These are phyloP conservation scores for Alternaria infectoria DNA, from an alignment of 2,329 filamentous ascomycete genomes.

Conservation along the genomic window DNA sequence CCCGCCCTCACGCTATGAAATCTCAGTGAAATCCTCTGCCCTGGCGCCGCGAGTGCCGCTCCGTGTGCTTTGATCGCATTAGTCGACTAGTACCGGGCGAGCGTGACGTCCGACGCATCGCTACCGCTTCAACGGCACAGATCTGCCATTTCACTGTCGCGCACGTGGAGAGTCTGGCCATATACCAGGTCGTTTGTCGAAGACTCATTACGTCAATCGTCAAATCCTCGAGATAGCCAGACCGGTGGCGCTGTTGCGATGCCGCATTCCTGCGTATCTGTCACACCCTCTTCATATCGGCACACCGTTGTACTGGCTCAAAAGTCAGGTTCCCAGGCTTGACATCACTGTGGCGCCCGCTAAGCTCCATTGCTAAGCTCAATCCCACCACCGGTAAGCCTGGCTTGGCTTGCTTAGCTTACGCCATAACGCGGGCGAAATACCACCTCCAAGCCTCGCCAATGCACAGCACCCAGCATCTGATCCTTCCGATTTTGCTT, in stretches of 20 bases:
- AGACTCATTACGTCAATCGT: not conserved
- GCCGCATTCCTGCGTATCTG: not conserved
- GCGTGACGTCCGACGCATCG: slow-evolving; percentile 6
- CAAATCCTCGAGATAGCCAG: not conserved
- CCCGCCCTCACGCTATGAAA: slow-evolving; percentile 11
- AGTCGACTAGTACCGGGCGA: not conserved
- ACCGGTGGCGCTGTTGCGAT: not conserved
- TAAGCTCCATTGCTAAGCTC: slow-evolving; percentile 11
- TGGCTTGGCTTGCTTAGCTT: slow-evolving; percentile 16
- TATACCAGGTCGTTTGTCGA: not conserved
- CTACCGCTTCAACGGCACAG: not conserved
- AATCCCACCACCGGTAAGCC: slow-evolving; percentile 2
- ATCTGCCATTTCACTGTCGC: not conserved
- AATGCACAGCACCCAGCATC: not conserved
- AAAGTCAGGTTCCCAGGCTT: not conserved
- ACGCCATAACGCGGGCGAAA: slow-evolving; percentile 4
- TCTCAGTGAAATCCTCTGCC: slow-evolving; percentile 17
- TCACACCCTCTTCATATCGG: not conserved
- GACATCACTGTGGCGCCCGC: slow-evolving; percentile 13
- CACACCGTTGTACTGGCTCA: not conserved
- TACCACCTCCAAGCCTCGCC: slow-evolving; percentile 9
- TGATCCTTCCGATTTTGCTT: not conserved
- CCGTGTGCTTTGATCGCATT: not conserved
- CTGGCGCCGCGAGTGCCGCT: slow-evolving; percentile 13
- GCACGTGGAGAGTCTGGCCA: not conserved